A percentile compares a stretch with the other conserved stretches of the same genome.
phyloP scores from a whole-genome alignment of 2,329 filamentous ascomycete species.

The Cladosporium sp. region DNA sequence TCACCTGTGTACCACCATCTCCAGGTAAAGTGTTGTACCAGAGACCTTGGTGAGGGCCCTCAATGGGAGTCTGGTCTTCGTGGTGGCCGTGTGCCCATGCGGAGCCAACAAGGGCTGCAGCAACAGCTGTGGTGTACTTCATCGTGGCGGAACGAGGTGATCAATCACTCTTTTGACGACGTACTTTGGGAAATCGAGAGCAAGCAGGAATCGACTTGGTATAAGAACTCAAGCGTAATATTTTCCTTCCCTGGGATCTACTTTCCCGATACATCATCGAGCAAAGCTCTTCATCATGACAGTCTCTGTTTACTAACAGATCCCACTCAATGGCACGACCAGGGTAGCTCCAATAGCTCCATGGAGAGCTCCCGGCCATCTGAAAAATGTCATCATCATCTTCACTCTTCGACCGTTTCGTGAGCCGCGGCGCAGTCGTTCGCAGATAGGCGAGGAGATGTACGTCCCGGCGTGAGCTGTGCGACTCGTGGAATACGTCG shows the following conservation, averaged over 20 bases:
- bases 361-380: not conserved
- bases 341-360: not conserved
- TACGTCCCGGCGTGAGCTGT: not conserved
- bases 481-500: constrained; percentile 1
- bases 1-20: constrained; percentile 76
- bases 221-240: not conserved
- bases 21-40: constrained; percentile 84
- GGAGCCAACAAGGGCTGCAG: constrained; percentile 38
- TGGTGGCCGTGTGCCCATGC: constrained; percentile 57
- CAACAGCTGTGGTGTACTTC: constrained; percentile 15
- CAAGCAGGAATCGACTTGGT: not conserved
- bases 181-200: not conserved
- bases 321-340: not conserved
- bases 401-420: not conserved
- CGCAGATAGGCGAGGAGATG: constrained; percentile 19
- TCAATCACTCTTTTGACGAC: not conserved
- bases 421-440: no score
- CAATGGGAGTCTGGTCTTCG: constrained; percentile 56
- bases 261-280: not conserved
- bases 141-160: not conserved
- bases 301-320: constrained; percentile 8
- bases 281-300: not conserved
- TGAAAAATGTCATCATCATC: constrained; percentile 7
- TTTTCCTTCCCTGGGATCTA: not conserved
- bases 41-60: constrained; percentile 67